phyloP scores from a whole-genome alignment of 2,329 filamentous ascomycete genomes.

The Pseudogymnoascus pannorum region DNA sequence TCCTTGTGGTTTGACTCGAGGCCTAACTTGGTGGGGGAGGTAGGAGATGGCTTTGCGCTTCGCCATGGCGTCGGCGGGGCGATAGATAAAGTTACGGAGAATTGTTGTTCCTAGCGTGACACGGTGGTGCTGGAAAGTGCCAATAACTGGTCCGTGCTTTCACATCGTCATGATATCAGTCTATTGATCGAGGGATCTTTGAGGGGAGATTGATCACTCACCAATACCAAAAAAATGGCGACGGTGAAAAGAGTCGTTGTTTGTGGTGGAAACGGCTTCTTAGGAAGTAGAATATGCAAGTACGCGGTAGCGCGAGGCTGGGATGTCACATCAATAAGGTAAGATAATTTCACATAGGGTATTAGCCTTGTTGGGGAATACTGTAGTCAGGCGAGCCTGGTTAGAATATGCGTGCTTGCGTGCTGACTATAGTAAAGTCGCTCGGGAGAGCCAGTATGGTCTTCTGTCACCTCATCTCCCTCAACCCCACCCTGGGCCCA shows the following conservation, averaged over 20 bases:
- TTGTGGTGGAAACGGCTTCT: constrained; percentile 87
- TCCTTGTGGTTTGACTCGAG: constrained; percentile 6
- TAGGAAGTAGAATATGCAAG: constrained; percentile 85
- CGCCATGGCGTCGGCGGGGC: background rate
- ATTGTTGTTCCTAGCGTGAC: constrained; percentile 9
- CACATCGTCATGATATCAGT: constrained; percentile 10
- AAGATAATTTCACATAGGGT: constrained; percentile 22
- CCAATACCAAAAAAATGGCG: constrained; percentile 10
- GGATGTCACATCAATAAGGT: constrained; percentile 91
- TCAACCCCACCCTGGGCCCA: constrained; percentile 69
- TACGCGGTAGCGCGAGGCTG: constrained; percentile 78
- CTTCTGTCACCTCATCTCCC: constrained; percentile 61
- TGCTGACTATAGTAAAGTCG: constrained; percentile 48
- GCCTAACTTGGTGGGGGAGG: constrained; percentile 4
- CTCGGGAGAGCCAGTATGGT: constrained; percentile 84
- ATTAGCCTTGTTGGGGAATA: background rate
- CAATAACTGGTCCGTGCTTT: constrained; percentile 10
- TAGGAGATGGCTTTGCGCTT: background rate
- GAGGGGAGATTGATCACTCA: background rate
- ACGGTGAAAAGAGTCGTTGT: constrained; percentile 70
- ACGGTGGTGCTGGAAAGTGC: constrained; percentile 1
- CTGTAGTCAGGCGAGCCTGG: background rate
- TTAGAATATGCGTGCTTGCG: constrained; percentile 5
- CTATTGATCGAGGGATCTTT: background rate
- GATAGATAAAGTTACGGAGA: background rate